Conservation (phyloP, 2,329 filamentous ascomycete genomes). For the Nothomitra cinnamomea region DNA sequence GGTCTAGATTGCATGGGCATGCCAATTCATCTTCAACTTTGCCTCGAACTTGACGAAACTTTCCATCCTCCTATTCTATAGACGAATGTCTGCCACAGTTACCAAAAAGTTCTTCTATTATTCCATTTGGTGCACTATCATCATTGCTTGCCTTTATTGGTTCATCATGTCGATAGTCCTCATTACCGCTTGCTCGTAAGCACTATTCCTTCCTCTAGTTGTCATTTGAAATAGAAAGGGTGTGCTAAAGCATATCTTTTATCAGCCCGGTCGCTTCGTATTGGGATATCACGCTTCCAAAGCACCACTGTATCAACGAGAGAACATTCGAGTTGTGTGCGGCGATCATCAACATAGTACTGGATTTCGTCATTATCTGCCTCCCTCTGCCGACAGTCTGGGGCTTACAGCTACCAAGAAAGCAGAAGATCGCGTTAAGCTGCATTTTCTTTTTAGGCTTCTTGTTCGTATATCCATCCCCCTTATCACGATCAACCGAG, state of each 20-base stretch:
- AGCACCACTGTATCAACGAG: constrained; percentile 1
- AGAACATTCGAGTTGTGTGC: not conserved
- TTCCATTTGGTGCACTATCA: not conserved
- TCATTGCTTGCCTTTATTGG: not conserved
- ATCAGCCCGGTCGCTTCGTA: not conserved
- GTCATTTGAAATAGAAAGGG: not conserved
- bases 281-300: not conserved
- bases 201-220: not conserved
- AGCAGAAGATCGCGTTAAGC: constrained; percentile 3
- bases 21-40: not conserved
- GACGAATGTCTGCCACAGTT: not conserved
- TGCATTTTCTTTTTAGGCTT: constrained; percentile 2
- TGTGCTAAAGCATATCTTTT: not conserved
- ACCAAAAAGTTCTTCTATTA: not conserved
- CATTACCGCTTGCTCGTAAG: not conserved
- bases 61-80: not conserved
- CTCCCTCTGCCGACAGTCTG: constrained; percentile 4
- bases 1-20: not conserved
- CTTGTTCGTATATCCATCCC: constrained; percentile 2
- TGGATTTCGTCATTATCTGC: constrained; percentile 5
- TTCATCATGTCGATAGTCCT: not conserved
- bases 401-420: constrained; percentile 3
- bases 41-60: not conserved
- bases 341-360: constrained; percentile 1
- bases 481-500: not conserved